These are phyloP conservation scores for Chaetomium cochliodes DNA, from an alignment of 495 filamentous ascomycete species.

Conservation along the genomic window DNA sequence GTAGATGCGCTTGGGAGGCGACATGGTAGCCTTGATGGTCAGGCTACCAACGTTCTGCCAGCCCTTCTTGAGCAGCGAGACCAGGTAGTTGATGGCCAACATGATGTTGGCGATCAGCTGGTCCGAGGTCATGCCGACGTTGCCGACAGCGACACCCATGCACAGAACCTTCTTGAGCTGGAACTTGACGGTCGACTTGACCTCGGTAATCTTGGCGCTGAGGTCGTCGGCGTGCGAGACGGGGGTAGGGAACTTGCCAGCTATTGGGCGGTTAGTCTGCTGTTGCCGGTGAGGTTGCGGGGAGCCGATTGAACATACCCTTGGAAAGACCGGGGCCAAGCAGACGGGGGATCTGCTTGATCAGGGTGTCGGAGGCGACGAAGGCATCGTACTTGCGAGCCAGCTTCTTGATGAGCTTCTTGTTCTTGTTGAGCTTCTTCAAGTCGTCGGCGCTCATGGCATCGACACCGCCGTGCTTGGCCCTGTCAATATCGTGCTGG, in stretches of 20 bases:
- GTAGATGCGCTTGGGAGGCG: conserved; percentile 93
- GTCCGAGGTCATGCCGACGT: conserved; percentile 95
- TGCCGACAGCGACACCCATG: conserved; percentile 97
- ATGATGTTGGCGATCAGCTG: conserved; percentile 93
- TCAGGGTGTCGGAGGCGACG: conserved; percentile 89
- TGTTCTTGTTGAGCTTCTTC: conserved; percentile 99
- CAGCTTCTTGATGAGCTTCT: conserved; percentile 99
- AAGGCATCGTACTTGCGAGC: conserved; percentile 99
- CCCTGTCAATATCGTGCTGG: conserved; percentile 99
- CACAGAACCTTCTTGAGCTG: conserved; percentile 99
- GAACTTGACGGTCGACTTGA: conserved; percentile 99
- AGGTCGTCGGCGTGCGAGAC: conserved; percentile 95
- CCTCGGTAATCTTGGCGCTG: conserved; percentile 88
- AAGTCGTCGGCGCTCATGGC: conserved; percentile 97
- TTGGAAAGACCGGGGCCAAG: conserved; percentile 97
- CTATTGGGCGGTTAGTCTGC: background rate
- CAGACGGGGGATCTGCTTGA: conserved; percentile 99
- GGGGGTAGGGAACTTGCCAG: conserved; percentile 97
- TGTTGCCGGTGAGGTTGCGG: background rate
- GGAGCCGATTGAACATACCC: conserved; percentile 54
- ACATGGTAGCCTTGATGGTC: conserved; percentile 99
- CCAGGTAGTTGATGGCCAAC: conserved; percentile 98
- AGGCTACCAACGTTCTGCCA: conserved; percentile 99
- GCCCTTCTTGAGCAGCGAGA: conserved; percentile 98
- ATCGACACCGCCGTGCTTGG: conserved; percentile 95